Percentiles rank a stretch among this genome's conserved stretches.
Conservation (phyloP, 1,284 basidiomycete species). For the Cryptococcus neoformans region DNA sequence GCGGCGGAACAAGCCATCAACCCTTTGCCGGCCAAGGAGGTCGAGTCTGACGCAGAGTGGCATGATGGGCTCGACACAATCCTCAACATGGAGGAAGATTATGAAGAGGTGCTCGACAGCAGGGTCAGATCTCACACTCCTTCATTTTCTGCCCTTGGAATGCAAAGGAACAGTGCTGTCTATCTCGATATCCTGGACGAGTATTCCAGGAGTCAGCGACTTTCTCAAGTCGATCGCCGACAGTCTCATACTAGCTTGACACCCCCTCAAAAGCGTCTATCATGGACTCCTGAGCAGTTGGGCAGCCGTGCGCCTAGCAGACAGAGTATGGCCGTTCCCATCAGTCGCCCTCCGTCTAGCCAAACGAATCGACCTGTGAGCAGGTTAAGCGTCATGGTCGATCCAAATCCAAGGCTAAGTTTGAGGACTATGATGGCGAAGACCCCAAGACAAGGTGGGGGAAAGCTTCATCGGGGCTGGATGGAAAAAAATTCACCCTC, state of each 20-base stretch:
- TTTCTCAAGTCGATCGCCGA: constrained; percentile 6
- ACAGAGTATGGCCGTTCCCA: not conserved
- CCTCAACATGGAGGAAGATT: constrained; percentile 36
- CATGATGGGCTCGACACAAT: constrained; percentile 46
- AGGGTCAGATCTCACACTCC: constrained; percentile 20
- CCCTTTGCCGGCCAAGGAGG: constrained; percentile 36
- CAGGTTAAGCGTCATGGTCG: not conserved
- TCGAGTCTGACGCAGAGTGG: constrained; percentile 40
- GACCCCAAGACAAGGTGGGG: too few relatives aligned
- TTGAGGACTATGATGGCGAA: not conserved
- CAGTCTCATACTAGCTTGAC: constrained; percentile 13
- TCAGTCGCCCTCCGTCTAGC: constrained; percentile 11
- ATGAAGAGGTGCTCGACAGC: constrained; percentile 13
- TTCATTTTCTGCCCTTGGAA: constrained; percentile 16
- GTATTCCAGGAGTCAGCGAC: constrained; percentile 21
- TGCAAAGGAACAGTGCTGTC: constrained; percentile 21
- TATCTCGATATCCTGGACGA: constrained; percentile 41
- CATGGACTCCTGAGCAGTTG: constrained; percentile 29
- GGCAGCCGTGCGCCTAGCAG: constrained; percentile 13
- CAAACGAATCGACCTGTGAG: constrained; percentile 5
- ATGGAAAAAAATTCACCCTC: constrained; percentile 1
- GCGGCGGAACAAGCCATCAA: constrained; percentile 46
- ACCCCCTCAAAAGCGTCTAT: constrained; percentile 27
- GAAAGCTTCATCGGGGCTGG: not conserved
- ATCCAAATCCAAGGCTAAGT: not conserved